Percentiles rank a stretch among this genome's conserved stretches.
phyloP scores from a whole-genome alignment of 2,329 filamentous ascomycete species.

The Conoideocrella luteorostrata region DNA sequence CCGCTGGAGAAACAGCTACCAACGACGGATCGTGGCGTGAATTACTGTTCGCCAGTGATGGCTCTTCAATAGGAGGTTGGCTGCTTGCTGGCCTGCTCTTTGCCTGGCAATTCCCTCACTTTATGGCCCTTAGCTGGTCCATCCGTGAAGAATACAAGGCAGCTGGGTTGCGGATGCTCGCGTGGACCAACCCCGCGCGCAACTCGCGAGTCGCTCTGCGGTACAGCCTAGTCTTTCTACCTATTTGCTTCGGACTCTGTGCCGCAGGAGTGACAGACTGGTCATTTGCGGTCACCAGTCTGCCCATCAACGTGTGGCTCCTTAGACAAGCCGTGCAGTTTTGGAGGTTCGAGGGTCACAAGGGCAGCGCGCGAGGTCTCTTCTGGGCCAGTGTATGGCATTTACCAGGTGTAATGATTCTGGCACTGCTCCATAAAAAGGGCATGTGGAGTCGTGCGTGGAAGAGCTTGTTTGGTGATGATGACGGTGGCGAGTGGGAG shows the following conservation, averaged over 20 bases:
- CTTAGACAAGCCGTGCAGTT: conserved; percentile 72
- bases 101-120: conserved; percentile 97
- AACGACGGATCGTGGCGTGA: conserved; percentile 70
- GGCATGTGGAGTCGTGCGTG: conserved; percentile 83
- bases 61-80: conserved; percentile 72
- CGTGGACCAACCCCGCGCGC: conserved; percentile 77
- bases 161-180: conserved; percentile 65
- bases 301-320: conserved; percentile 82
- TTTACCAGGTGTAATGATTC: conserved; percentile 78
- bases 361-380: conserved; percentile 72
- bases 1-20: conserved; percentile 79
- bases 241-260: conserved; percentile 76
- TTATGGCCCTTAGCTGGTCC: conserved; percentile 85
- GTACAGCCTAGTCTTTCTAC: conserved; percentile 80
- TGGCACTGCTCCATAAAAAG: conserved; percentile 90
- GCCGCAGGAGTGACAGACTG: conserved; percentile 77
- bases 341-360: conserved; percentile 70
- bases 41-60: conserved; percentile 61
- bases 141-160: conserved; percentile 84
- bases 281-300: conserved; percentile 74
- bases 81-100: conserved; percentile 77
- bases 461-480: conserved; percentile 56
- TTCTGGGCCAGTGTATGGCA: conserved; percentile 99
- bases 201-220: conserved; percentile 84
- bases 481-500: conserved; percentile 49